Conservation (phyloP, 352 stramenopile species). For the Globisporangium mamillatum region DNA sequence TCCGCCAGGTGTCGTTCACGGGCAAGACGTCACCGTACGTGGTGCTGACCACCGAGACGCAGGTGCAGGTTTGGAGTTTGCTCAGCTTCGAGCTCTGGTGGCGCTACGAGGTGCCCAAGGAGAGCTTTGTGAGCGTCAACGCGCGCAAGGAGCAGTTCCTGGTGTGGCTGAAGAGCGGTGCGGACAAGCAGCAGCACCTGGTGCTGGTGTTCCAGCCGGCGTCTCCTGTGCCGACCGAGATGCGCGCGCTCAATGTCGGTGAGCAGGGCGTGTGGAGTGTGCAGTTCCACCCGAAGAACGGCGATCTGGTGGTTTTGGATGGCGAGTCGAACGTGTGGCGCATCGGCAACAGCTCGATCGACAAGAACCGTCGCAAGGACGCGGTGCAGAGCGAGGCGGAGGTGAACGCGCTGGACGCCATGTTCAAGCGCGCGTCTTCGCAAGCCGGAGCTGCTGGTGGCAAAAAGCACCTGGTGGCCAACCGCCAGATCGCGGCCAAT, state of each 20-base stretch:
- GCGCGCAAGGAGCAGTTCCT: slow-evolving; percentile 46
- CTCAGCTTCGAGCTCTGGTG: slow-evolving; percentile 66
- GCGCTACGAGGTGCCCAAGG: slow-evolving; percentile 54
- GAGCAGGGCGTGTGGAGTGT: slow-evolving; percentile 42
- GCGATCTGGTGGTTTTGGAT: slow-evolving; percentile 62
- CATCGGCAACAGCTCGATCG: slow-evolving; percentile 39
- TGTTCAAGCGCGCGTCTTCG: slow-evolving; percentile 37
- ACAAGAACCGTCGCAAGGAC: slow-evolving; percentile 37
- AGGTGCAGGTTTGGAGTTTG: slow-evolving; percentile 80
- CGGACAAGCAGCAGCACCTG: slow-evolving; percentile 28
- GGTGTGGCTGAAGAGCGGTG: slow-evolving; percentile 32
- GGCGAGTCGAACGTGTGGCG: slow-evolving; percentile 55
- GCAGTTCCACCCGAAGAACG: slow-evolving; percentile 54
- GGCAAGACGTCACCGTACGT: slow-evolving; percentile 58
- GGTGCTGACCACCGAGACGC: slow-evolving; percentile 45
- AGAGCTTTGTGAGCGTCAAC: slow-evolving; percentile 33
- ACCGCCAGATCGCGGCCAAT: slow-evolving; percentile 14
- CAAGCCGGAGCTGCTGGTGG: neutral
- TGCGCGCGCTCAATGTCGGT: slow-evolving; percentile 41
- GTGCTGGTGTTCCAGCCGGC: slow-evolving; percentile 49
- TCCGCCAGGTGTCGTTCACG: slow-evolving; percentile 61
- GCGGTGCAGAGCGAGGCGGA: slow-evolving; percentile 26
- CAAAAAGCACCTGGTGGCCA: slow-evolving; percentile 23
- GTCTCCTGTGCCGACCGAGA: slow-evolving; percentile 41
- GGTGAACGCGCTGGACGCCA: slow-evolving; percentile 38